Base-by-base conservation (phyloP, 192 early-diverging fungal species). In the Coemansia sp. region DNA sequence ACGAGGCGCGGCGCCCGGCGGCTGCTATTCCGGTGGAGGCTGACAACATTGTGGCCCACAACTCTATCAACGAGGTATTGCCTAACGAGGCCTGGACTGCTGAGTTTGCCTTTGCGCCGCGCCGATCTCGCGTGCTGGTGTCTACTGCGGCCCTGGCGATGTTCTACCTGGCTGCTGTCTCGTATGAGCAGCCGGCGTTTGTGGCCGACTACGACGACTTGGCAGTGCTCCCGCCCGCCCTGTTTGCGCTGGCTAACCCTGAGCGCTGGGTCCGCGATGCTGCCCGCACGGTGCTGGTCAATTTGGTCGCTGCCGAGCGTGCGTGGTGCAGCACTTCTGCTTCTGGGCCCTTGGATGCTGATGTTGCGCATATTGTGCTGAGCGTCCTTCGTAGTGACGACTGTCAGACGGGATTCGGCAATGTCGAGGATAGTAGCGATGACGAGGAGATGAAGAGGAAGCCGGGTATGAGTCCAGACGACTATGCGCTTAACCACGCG, bases 261-360 rank as follows among this genome's bases (percentile, higher is more conserved):
- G 73, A 83, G 60, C 60, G 62, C 26, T 77, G 73, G 73, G 73
- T 75, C 6, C 72, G 80, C n/a, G 76, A 77, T 28, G 68, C 80
- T 1, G 80, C 80, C 3, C 71, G 80, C 21, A 77, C 76, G 0
- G 66, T 83, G 37, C 55, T 83, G 13, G 75, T 75, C 32, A 83
- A 77, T 16, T 52, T 83, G 23, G 80, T 77, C 0, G 72, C 72
- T 5, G 66, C 67, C 8, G 75, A 83, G 50, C 74, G 75, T 19
- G 62, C 65, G 0, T 64, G 40, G 13, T 76, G 74, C 49, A 63
- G 52, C 4, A 64, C 61, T 17, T 30, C 40, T 28, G 28, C 33
- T 10, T 32, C 63, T 28, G 32, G 58, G 6, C 39, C 50, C 10
- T 6, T 66, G 19, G 28, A 62, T 9, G 42, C 33, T 63, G 75